These are phyloP conservation scores for Diaporthe vexans DNA, from an alignment of 2,329 filamentous ascomycete genomes.

Conservation along the genomic window DNA sequence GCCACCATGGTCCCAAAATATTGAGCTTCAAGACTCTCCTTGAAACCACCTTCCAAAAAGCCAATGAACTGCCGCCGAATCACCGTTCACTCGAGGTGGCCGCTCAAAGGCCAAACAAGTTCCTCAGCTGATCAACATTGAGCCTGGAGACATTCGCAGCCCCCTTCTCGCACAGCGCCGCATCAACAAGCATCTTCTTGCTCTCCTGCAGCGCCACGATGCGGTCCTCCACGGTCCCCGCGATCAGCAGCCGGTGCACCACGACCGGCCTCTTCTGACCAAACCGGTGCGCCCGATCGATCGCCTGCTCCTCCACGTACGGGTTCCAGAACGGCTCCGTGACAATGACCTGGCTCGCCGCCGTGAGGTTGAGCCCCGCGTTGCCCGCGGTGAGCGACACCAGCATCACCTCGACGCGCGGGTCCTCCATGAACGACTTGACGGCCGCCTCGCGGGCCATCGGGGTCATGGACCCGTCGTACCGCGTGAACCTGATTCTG, in stretches of 20 bases:
- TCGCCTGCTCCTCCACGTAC: conserved; percentile 88
- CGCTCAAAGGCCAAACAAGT: conserved; percentile 32
- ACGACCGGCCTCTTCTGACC: conserved; percentile 80
- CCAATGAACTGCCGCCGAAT: not conserved
- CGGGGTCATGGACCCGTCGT: conserved; percentile 49
- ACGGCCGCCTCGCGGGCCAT: conserved; percentile 73
- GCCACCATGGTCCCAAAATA: not conserved
- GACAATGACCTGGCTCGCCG: conserved; percentile 86
- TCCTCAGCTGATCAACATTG: conserved; percentile 12
- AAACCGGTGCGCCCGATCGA: conserved; percentile 88
- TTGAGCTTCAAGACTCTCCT: not conserved
- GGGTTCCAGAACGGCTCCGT: conserved; percentile 95
- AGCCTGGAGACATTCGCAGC: conserved; percentile 5
- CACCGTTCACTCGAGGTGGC: not conserved
- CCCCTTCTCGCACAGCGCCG: conserved; percentile 78
- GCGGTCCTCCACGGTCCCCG: conserved; percentile 85
- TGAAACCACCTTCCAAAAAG: not conserved
- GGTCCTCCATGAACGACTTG: conserved; percentile 70
- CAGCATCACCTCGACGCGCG: conserved; percentile 73
- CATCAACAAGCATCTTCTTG: conserved; percentile 81
- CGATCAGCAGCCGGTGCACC: conserved; percentile 82
- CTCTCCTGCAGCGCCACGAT: conserved; percentile 83
- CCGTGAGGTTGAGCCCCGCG: conserved; percentile 84
- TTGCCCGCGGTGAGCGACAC: conserved; percentile 84
- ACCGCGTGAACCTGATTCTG: conserved; percentile 48